Percentiles rank a stretch among this genome's conserved stretches.
These are phyloP conservation scores for Phytophthora lateralis DNA, from an alignment of 352 stramenopile genomes.

Conservation along the genomic window DNA sequence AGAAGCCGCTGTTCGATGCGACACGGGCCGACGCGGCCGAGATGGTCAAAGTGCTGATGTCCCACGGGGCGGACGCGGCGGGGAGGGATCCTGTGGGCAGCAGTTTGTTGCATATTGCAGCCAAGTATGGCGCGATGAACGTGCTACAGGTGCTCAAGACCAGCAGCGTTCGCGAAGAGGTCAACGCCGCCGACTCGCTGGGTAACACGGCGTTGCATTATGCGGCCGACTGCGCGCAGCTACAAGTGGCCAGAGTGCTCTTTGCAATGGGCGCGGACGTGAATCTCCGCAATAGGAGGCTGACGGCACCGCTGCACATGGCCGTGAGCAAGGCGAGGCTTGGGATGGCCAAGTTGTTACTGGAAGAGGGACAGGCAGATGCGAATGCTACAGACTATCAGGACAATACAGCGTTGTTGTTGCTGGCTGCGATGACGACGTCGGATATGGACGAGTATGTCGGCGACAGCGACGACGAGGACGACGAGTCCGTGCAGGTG, in stretches of 20 bases:
- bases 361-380: constrained; percentile 33
- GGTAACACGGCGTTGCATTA: constrained; percentile 45
- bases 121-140: constrained; percentile 29
- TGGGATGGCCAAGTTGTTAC: constrained; percentile 27
- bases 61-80: constrained; percentile 23
- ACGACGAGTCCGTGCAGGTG: constrained; percentile 26
- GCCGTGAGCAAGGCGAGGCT: constrained; percentile 33
- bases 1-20: constrained; percentile 41
- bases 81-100: constrained; percentile 32
- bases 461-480: constrained; percentile 30
- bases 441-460: constrained; percentile 38
- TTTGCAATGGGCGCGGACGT: constrained; percentile 28
- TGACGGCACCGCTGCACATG: constrained; percentile 31
- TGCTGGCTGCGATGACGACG: constrained; percentile 30
- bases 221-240: constrained; percentile 27
- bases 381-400: constrained; percentile 33
- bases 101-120: constrained; percentile 41
- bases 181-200: constrained; percentile 33
- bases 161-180: constrained; percentile 23
- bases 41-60: constrained; percentile 37
- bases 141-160: constrained; percentile 26
- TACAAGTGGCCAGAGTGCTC: constrained; percentile 20
- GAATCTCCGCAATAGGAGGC: constrained; percentile 30
- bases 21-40: constrained; percentile 23
- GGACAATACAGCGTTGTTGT: constrained; percentile 32